Percentiles rank a stretch among this genome's conserved stretches.
Evolutionary conservation across 1,139 yeast species (phyloP).

Genomic region (Magnusiomyces paraingens): DNA sequence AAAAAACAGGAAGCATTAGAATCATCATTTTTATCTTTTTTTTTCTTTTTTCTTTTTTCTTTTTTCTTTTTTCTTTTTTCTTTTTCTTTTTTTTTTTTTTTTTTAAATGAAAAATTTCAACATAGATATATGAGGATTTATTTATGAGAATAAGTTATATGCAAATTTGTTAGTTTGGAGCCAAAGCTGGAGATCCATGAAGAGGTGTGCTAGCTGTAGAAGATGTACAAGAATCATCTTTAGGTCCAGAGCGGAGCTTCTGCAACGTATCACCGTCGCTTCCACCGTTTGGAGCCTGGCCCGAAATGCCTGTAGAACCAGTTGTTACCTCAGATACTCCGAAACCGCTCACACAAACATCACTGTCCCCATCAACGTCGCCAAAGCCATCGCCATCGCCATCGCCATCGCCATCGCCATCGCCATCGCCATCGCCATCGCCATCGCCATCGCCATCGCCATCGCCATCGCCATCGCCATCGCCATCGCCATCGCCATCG

Average conservation of each 20-base stretch:
- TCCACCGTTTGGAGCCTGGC: background rate
- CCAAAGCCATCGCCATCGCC: background rate
- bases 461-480: slow-evolving; percentile 5
- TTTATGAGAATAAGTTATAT: background rate
- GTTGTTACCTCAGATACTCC: too few species aligned
- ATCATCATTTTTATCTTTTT: background rate
- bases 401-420: slow-evolving; percentile 4
- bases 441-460: background rate
- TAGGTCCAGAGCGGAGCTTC: background rate
- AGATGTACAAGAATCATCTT: background rate
- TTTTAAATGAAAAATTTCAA: background rate
- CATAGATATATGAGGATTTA: background rate
- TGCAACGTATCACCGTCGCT: background rate
- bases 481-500: slow-evolving; percentile 8
- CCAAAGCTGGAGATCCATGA: background rate
- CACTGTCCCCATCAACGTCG: background rate
- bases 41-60: background rate
- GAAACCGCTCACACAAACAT: background rate
- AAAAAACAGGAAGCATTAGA: slow-evolving; percentile 4
- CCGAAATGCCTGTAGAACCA: background rate
- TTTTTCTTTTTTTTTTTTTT: slow-evolving; percentile 1
- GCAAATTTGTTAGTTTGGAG: background rate
- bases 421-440: slow-evolving; percentile 7
- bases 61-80: slow-evolving; percentile 1
- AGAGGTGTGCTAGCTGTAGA: background rate